phyloP scores from a whole-genome alignment of 495 filamentous ascomycete species.

The Penicillium herquei region DNA sequence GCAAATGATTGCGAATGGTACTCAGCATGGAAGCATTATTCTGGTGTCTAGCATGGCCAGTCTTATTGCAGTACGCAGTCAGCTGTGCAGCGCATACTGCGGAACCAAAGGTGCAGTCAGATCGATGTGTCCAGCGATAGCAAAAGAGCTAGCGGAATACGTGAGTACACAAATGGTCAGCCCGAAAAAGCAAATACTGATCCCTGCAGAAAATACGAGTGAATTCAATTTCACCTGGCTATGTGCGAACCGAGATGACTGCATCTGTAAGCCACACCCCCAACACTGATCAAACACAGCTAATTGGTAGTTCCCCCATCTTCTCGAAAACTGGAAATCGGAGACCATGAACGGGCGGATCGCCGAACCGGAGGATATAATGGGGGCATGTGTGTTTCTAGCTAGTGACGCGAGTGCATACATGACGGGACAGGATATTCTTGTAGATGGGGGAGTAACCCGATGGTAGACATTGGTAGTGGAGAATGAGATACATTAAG shows the following conservation, averaged over 20 bases:
- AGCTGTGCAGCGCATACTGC: slow-evolving; percentile 73
- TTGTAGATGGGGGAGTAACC: slow-evolving; percentile 44
- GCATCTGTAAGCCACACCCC: slow-evolving; percentile 41
- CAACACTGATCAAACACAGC: slow-evolving; percentile 9
- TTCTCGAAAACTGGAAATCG: slow-evolving; percentile 64
- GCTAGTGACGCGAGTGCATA: slow-evolving; percentile 74
- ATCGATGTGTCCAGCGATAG: slow-evolving; percentile 64
- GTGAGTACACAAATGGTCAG: slow-evolving; percentile 14
- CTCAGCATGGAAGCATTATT: slow-evolving; percentile 45
- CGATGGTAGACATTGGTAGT: slow-evolving; percentile 25
- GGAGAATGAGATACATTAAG: slow-evolving; percentile 25
- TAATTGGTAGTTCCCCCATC: slow-evolving; percentile 74
- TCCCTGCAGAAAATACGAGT: slow-evolving; percentile 36
- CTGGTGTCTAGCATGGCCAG: slow-evolving; percentile 50
- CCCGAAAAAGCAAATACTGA: background rate
- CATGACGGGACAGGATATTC: slow-evolving; percentile 78
- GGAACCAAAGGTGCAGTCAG: slow-evolving; percentile 69
- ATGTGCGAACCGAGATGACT: slow-evolving; percentile 46
- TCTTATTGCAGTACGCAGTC: slow-evolving; percentile 56
- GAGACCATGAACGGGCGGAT: slow-evolving; percentile 72
- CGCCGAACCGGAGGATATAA: slow-evolving; percentile 75
- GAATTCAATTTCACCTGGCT: slow-evolving; percentile 47
- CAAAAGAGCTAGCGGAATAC: slow-evolving; percentile 55
- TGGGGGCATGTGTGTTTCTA: slow-evolving; percentile 77
- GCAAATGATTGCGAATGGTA: slow-evolving; percentile 48